phyloP scores from a whole-genome alignment of 2,329 filamentous ascomycete genomes.

The Neurospora crassa region DNA sequence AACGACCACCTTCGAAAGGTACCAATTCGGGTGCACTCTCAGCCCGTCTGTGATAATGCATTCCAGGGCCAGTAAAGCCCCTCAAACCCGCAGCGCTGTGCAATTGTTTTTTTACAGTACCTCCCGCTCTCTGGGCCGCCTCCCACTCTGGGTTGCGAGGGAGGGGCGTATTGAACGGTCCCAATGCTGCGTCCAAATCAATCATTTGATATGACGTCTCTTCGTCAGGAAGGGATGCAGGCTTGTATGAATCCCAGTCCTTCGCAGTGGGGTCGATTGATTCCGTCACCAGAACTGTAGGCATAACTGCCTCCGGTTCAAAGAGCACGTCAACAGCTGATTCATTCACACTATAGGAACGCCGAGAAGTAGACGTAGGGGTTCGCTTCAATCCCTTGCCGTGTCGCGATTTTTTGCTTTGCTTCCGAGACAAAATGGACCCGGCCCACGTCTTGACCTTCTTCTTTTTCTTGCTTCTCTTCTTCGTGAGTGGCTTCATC shows the following conservation, averaged over 20 bases:
- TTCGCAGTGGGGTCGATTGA: conserved; percentile 13
- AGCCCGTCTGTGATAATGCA: conserved; percentile 68
- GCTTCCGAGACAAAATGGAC: conserved; percentile 54
- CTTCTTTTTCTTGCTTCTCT: conserved; percentile 41
- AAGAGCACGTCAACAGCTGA: conserved; percentile 17
- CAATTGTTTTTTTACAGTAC: conserved; percentile 54
- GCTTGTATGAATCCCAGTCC: conserved; percentile 28
- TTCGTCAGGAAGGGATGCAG: conserved; percentile 35
- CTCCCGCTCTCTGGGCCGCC: conserved; percentile 50
- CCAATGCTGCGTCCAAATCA: conserved; percentile 86
- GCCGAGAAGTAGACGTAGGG: conserved; percentile 35
- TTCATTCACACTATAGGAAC: conserved; percentile 21
- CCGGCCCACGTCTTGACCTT: conserved; percentile 68
- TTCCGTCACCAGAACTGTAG: conserved; percentile 33
- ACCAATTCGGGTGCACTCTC: conserved; percentile 74
- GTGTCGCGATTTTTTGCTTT: conserved; percentile 34
- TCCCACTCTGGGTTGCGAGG: conserved; percentile 56
- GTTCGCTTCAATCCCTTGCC: conserved; percentile 34
- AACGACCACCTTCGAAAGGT: conserved; percentile 55
- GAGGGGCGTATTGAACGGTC: conserved; percentile 78
- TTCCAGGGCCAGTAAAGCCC: conserved; percentile 57
- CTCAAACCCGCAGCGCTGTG: conserved; percentile 68
- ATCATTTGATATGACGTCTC: conserved; percentile 73
- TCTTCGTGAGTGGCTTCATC: conserved; percentile 21
- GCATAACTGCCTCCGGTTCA: conserved; percentile 24